Conservation (phyloP, 2,329 filamentous ascomycete species). For the Zymoseptoria tritici region DNA sequence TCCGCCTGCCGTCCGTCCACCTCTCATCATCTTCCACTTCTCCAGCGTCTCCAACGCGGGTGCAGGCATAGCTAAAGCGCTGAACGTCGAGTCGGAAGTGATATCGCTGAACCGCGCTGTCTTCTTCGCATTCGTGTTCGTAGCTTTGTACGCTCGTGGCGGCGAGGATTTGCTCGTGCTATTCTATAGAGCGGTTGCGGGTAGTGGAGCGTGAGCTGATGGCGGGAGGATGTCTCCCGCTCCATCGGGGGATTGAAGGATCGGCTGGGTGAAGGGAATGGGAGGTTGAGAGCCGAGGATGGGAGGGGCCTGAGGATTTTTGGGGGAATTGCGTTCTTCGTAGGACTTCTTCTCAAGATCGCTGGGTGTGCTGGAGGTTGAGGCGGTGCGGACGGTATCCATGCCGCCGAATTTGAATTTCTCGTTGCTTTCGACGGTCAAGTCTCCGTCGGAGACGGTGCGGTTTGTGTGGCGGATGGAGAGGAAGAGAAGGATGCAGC, state of each 20-base stretch:
- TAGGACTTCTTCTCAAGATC: conserved; percentile 6
- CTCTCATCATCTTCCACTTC: not conserved
- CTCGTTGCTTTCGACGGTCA: conserved; percentile 27
- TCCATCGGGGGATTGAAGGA: not conserved
- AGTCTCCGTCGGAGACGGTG: not conserved
- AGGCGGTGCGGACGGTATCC: conserved; percentile 1
- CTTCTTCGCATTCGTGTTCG: not conserved
- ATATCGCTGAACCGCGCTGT: conserved; percentile 6
- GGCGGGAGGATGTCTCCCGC: not conserved
- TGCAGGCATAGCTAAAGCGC: conserved; percentile 6
- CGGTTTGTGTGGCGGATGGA: conserved; percentile 33
- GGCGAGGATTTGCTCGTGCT: not conserved
- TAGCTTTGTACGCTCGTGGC: not conserved
- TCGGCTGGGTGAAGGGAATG: not conserved
- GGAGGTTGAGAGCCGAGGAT: not conserved
- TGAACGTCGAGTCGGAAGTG: conserved; percentile 13
- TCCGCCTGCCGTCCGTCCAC: not conserved
- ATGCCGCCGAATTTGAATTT: conserved; percentile 33
- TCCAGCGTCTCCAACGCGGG: not conserved
- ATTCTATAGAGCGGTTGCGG: not conserved
- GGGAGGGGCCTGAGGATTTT: not conserved
- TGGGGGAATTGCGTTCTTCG: not conserved
- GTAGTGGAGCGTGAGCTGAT: not conserved
- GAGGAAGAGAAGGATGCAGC: conserved; percentile 34
- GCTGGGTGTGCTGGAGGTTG: conserved; percentile 6